Evolutionary conservation across 148 eudicot species (phyloP).

Genomic region (Dianthus caryophyllus): DNA sequence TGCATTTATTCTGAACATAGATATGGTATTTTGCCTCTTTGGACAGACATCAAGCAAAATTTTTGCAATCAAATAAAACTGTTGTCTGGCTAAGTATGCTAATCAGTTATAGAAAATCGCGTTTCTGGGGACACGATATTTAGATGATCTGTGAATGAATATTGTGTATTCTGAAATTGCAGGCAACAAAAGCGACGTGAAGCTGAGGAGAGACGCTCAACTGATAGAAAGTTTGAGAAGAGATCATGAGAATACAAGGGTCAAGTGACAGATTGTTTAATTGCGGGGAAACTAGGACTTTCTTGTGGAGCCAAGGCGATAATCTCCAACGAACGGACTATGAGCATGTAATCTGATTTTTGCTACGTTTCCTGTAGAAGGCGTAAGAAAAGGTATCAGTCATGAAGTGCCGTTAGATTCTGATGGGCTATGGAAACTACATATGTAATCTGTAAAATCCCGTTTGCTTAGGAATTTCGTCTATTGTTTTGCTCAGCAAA

Average conservation of each 20-base stretch:
- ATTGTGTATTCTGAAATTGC: constrained; percentile 16
- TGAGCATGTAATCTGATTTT: not conserved
- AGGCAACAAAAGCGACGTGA: constrained; percentile 83
- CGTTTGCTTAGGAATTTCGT: not conserved
- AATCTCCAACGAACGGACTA: not conserved
- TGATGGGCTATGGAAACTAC: not conserved
- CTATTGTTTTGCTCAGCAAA: not conserved
- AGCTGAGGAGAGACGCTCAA: constrained; percentile 71
- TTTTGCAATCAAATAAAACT: too few relatives aligned
- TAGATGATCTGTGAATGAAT: not conserved
- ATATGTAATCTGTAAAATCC: not conserved
- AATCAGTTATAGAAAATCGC: too few relatives aligned
- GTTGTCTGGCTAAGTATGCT: too few relatives aligned
- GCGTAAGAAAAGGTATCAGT: not conserved
- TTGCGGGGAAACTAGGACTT: not conserved
- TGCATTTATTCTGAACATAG: too few relatives aligned
- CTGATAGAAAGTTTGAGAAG: constrained; percentile 59
- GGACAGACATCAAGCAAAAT: too few relatives aligned
- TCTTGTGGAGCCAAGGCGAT: not conserved
- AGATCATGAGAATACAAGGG: constrained; percentile 36
- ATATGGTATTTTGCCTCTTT: too few relatives aligned
- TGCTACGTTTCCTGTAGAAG: not conserved
- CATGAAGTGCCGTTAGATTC: not conserved
- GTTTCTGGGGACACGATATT: not conserved
- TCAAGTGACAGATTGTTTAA: not conserved